A percentile compares a stretch with the other conserved stretches of the same genome.
Evolutionary conservation across 1,284 basidiomycete species (phyloP).

Genomic region (Rhodotorula glutinis): DNA sequence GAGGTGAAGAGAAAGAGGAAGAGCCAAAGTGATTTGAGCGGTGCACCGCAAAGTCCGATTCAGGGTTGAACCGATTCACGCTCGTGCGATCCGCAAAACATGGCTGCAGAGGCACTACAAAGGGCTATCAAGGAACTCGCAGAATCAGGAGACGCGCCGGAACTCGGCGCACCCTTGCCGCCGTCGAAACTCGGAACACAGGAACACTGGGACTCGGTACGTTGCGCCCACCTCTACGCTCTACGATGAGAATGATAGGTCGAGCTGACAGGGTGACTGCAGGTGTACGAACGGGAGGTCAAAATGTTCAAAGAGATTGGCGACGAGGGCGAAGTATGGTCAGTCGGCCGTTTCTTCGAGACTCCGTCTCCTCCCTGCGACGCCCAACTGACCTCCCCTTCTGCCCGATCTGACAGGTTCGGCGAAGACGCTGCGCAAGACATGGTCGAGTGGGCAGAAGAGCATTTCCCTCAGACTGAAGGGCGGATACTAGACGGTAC

Average conservation of each 20-base stretch:
- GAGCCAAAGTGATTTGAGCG: too few species aligned
- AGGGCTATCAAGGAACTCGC: conserved; percentile 28
- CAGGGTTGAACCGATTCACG: too few species aligned
- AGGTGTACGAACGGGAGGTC: conserved; percentile 57
- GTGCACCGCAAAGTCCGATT: too few species aligned
- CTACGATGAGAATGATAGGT: too few species aligned
- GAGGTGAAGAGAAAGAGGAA: not conserved
- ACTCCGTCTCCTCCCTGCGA: too few species aligned
- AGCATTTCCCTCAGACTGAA: conserved; percentile 36
- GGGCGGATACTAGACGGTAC: conserved; percentile 42
- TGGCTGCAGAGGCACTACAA: conserved; percentile 29
- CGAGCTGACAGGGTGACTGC: conserved; percentile 30
- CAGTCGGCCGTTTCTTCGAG: too few species aligned
- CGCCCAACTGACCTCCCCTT: not conserved
- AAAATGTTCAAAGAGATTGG: conserved; percentile 73
- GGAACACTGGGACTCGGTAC: conserved; percentile 49
- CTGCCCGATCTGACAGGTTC: conserved; percentile 59
- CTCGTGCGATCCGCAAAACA: not conserved
- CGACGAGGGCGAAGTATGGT: conserved; percentile 88
- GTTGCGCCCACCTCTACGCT: not conserved
- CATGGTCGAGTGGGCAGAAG: conserved; percentile 57
- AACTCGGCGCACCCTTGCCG: conserved; percentile 19
- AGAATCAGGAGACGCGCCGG: conserved; percentile 30
- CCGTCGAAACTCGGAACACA: conserved; percentile 70
- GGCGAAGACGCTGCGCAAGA: conserved; percentile 74